Evolutionary conservation across 1,284 basidiomycete genomes (phyloP).

Genomic region (Malassezia vespertilionis): DNA sequence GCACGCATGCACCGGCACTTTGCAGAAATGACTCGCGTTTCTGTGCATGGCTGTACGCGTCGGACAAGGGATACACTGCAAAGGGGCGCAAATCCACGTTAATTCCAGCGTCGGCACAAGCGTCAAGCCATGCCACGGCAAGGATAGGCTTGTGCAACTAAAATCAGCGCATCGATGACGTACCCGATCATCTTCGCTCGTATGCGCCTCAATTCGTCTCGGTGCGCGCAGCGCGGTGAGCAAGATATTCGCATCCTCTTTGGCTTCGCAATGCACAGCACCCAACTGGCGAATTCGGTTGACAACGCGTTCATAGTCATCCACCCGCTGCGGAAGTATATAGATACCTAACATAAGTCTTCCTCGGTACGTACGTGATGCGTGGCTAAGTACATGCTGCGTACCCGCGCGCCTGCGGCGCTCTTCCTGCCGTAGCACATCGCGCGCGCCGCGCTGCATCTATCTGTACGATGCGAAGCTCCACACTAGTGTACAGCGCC

Average conservation of each 20-base stretch:
- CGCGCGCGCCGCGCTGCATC: neutral
- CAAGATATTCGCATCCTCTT: slow-evolving; percentile 9
- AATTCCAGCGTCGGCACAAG: neutral
- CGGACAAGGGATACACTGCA: neutral
- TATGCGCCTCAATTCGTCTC: slow-evolving; percentile 8
- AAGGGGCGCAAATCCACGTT: neutral
- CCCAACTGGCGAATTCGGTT: neutral
- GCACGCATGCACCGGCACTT: too few relatives aligned
- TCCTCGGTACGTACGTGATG: slow-evolving; percentile 2
- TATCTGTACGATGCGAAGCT: neutral
- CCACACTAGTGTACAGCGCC: neutral
- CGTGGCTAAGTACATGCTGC: slow-evolving; percentile 5
- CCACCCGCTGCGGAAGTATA: slow-evolving; percentile 2
- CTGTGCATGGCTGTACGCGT: too few relatives aligned
- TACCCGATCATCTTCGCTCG: neutral
- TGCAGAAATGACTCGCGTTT: too few relatives aligned
- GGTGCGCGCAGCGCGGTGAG: slow-evolving; percentile 10
- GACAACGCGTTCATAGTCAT: neutral
- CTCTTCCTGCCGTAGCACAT: slow-evolving; percentile 1
- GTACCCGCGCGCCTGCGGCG: neutral
- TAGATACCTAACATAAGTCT: slow-evolving; percentile 4
- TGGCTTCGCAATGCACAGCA: slow-evolving; percentile 1
- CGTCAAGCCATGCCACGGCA: slow-evolving; percentile 8
- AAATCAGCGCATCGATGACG: neutral
- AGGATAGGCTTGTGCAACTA: slow-evolving; percentile 3